phyloP scores from a whole-genome alignment of 495 filamentous ascomycete species.

The Bryoglossum gracile region DNA sequence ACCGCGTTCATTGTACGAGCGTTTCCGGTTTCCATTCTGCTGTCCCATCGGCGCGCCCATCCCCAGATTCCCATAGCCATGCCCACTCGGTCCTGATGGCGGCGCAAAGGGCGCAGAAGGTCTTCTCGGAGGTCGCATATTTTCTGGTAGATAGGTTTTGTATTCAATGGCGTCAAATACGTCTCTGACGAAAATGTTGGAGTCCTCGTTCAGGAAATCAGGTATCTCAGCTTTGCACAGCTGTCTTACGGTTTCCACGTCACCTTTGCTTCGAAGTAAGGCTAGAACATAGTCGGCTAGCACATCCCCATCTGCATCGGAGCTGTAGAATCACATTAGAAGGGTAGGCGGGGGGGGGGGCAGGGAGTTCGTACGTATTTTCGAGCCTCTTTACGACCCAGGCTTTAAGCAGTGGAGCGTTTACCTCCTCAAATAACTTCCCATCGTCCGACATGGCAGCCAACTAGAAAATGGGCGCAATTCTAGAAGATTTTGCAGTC shows the following conservation, averaged over 20 bases:
- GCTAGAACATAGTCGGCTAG: conserved; percentile 94
- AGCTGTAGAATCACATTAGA: conserved; percentile 51
- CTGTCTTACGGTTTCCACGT: conserved; percentile 61
- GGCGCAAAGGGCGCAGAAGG: conserved; percentile 23
- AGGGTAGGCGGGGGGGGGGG: neutral
- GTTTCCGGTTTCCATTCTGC: conserved; percentile 42
- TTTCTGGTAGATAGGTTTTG: conserved; percentile 52
- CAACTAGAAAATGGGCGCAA: no score
- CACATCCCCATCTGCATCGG: conserved; percentile 91
- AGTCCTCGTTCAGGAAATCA: conserved; percentile 87
- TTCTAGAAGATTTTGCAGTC: no score
- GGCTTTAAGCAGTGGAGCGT: conserved; percentile 65
- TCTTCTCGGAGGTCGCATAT: conserved; percentile 34
- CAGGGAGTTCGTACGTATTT: conserved; percentile 66
- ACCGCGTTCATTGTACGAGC: conserved; percentile 51
- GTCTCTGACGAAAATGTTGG: conserved; percentile 72
- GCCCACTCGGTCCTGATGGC: conserved; percentile 18
- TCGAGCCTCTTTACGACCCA: conserved; percentile 91
- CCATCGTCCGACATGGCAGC: no score
- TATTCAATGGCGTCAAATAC: conserved; percentile 67
- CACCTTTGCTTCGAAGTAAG: conserved; percentile 74
- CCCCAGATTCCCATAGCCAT: conserved; percentile 12
- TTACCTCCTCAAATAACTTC: conserved; percentile 76
- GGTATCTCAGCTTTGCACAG: conserved; percentile 72
- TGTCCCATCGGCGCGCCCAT: conserved; percentile 22